Base-by-base conservation (phyloP, 139 green algal genomes). In the Eudorina sp. region DNA sequence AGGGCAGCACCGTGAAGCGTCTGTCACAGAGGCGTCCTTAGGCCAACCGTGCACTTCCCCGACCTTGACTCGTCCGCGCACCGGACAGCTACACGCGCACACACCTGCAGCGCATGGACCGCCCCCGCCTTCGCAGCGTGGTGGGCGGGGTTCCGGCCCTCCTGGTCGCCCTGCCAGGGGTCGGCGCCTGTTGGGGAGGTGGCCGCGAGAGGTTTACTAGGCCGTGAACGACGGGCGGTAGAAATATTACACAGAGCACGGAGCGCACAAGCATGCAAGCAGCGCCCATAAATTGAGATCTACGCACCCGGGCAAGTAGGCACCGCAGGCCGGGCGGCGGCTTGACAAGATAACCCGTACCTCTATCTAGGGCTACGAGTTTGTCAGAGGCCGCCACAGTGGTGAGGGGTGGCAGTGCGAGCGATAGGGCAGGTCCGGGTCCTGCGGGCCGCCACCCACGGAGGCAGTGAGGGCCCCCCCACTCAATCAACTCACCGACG, bases 151-250 rank as follows among this genome's bases (percentile, higher is more conserved):
- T 72, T 88, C 31, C 34, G 46, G 4, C 86, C 77, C n/a, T 76
- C 38, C 3, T 76, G 8, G 51, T 90, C 86, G 8, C 34, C 78
- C 48, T 76, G 40, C 86, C 86, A 90, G 78, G 62, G 70, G 66
- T 90, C 86, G 1, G 86, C 86, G 51, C 86, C 86, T 90, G 51
- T 14, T 31, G 21, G n/a, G 19, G 1, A 9, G 70, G 43, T 36
- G 38, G 36, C 25, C 16, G 45, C 0, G 23, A 43, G 45, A 31
- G 14, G 31, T 27, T 6, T 38, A 5, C n/a, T 58, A 16, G 16
- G 51, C 13, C 13, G 16, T 25, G 51, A 13, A 13, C 51, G 51
- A 25, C 13, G 51, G 51, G 13, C 51, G 51, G 51, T 25, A 16
- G 51, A 16, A 13, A 13, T 13, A 16, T 58, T 13, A 16, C 13